phyloP scores from a whole-genome alignment of 1,284 basidiomycete species.

The Peniophora sp. region DNA sequence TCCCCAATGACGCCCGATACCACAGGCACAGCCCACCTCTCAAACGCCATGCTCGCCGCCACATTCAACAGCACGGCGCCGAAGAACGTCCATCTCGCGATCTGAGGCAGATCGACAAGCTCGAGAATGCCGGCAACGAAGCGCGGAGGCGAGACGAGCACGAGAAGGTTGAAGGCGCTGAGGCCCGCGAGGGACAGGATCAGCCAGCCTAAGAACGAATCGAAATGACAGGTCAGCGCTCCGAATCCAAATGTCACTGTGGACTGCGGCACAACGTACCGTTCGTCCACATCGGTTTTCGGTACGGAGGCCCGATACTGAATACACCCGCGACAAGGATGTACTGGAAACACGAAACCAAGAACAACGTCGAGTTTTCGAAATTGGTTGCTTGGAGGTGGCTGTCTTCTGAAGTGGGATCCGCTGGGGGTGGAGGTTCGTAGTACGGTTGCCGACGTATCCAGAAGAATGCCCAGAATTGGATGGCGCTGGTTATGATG shows the following conservation, averaged over 20 bases:
- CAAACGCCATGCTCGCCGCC: conserved; percentile 67
- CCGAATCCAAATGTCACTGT: conserved; percentile 1
- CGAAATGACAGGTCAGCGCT: conserved; percentile 7
- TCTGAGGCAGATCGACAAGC: conserved; percentile 69
- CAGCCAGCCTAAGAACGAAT: conserved; percentile 52
- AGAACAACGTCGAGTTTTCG: conserved; percentile 90
- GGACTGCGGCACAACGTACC: conserved; percentile 31
- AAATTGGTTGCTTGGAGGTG: conserved; percentile 87
- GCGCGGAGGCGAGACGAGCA: conserved; percentile 66
- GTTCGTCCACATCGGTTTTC: conserved; percentile 93
- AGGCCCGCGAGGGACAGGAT: conserved; percentile 67
- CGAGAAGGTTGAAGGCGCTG: conserved; percentile 64
- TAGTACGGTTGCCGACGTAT: conserved; percentile 85
- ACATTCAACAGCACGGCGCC: conserved; percentile 72
- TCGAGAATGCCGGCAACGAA: conserved; percentile 63
- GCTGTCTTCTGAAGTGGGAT: conserved; percentile 53
- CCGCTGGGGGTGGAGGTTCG: conserved; percentile 36
- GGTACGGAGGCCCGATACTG: conserved; percentile 95
- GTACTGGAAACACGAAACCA: conserved; percentile 98
- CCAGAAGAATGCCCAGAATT: conserved; percentile 88
- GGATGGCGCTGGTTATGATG: conserved; percentile 76
- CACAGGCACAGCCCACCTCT: conserved; percentile 65
- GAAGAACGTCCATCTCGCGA: conserved; percentile 67
- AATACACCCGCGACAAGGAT: conserved; percentile 95
- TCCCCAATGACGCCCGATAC: conserved; percentile 52